Percentiles rank a stretch among this genome's conserved stretches.
Evolutionary conservation across 2,329 filamentous ascomycete genomes (phyloP).

Genomic region (Volutella citrinella): DNA sequence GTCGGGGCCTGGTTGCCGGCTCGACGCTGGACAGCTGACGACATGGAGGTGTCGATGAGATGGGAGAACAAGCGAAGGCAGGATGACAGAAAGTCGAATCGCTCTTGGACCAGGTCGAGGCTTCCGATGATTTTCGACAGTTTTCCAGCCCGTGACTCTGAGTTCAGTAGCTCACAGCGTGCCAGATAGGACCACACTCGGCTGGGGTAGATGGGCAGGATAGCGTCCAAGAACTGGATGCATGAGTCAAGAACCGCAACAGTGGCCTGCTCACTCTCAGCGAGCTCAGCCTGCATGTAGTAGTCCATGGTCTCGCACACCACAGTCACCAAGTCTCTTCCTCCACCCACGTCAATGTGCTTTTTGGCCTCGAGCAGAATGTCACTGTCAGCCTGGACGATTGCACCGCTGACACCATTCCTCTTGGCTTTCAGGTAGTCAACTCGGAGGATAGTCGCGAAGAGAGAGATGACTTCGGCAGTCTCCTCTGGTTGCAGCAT

Average conservation of each 20-base stretch:
- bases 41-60: conserved; percentile 72
- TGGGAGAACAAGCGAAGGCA: conserved; percentile 72
- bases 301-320: conserved; percentile 83
- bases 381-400: conserved; percentile 34
- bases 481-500: conserved; percentile 58
- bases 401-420: conserved; percentile 23
- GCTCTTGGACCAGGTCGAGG: conserved; percentile 72
- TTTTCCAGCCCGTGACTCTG: conserved; percentile 71
- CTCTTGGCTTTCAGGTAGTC: conserved; percentile 38
- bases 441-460: conserved; percentile 66
- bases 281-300: conserved; percentile 55
- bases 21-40: conserved; percentile 65
- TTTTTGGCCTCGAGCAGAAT: conserved; percentile 55
- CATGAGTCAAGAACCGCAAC: conserved; percentile 68
- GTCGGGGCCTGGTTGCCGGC: conserved; percentile 47
- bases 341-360: conserved; percentile 47
- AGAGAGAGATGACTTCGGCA: conserved; percentile 69
- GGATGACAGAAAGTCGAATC: conserved; percentile 73
- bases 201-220: conserved; percentile 72
- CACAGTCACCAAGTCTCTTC: conserved; percentile 74
- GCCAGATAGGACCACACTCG: conserved; percentile 88
- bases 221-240: conserved; percentile 72
- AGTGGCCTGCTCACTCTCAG: conserved; percentile 58
- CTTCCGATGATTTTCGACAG: conserved; percentile 77
- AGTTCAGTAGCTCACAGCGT: conserved; percentile 75